Evolutionary conservation across 1,139 yeast genomes (phyloP).

Genomic region (Suhomyces taliae): DNA sequence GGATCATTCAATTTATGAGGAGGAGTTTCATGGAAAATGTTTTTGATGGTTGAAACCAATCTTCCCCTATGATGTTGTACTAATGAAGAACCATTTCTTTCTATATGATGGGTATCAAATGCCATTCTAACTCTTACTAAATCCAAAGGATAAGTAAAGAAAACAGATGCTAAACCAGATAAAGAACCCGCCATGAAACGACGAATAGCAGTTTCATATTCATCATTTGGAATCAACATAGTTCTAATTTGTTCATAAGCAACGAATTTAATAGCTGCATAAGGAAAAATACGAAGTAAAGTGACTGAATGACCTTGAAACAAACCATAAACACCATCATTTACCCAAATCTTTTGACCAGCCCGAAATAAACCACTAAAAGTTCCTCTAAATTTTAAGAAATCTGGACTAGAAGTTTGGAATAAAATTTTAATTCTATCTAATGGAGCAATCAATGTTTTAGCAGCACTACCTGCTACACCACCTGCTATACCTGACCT

Average conservation of each 20-base stretch:
- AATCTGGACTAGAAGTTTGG: slow-evolving; percentile 93
- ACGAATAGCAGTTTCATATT: slow-evolving; percentile 75
- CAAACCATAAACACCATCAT: slow-evolving; percentile 79
- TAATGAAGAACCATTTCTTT: slow-evolving; percentile 12
- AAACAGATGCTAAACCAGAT: slow-evolving; percentile 84
- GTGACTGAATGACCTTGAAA: slow-evolving; percentile 97
- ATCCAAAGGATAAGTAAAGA: slow-evolving; percentile 90
- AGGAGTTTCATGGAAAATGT: slow-evolving; percentile 66
- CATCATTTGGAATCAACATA: slow-evolving; percentile 69
- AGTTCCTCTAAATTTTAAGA: slow-evolving; percentile 76
- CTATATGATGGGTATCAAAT: slow-evolving; percentile 57
- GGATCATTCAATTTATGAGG: slow-evolving; percentile 40
- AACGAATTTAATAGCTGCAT: slow-evolving; percentile 96
- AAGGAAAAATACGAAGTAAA: slow-evolving; percentile 85
- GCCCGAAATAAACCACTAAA: slow-evolving; percentile 76
- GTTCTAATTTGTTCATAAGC: slow-evolving; percentile 92
- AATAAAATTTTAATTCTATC: slow-evolving; percentile 93
- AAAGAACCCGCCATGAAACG: slow-evolving; percentile 87
- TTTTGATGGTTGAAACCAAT: slow-evolving; percentile 50
- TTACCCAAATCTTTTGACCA: slow-evolving; percentile 58
- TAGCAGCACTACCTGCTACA: slow-evolving; percentile 91
- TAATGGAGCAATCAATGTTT: slow-evolving; percentile 90
- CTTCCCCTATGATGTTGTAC: slow-evolving; percentile 45
- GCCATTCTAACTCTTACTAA: slow-evolving; percentile 89
- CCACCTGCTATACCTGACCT: slow-evolving; percentile 95